phyloP scores from a whole-genome alignment of 257 asterid species.

The Solanum piurae region DNA sequence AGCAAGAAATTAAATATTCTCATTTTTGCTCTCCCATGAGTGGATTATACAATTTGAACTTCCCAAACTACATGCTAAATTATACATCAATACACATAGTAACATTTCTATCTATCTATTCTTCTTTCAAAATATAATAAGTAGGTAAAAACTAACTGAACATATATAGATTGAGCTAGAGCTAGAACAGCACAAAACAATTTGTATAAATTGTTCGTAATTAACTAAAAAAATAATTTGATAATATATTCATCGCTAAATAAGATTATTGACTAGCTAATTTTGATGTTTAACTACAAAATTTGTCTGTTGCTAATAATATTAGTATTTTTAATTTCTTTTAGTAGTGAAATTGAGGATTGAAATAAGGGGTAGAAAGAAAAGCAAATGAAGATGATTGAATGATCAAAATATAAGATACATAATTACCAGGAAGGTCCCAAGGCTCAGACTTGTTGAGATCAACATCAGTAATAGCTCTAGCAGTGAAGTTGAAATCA shows the following conservation, averaged over 20 bases:
- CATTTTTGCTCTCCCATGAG: neutral
- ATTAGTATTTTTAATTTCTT: too few species aligned
- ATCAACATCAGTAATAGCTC: slow-evolving; percentile 61
- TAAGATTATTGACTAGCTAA: neutral
- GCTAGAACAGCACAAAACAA: neutral
- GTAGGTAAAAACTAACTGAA: neutral
- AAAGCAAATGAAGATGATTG: neutral
- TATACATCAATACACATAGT: neutral
- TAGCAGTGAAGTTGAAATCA: slow-evolving; percentile 39
- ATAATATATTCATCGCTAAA: neutral
- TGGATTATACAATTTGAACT: neutral
- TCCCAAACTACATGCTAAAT: neutral
- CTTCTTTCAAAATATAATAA: too few species aligned
- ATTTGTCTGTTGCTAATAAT: neutral
- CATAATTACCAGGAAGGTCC: slow-evolving; percentile 81
- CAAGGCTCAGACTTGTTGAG: slow-evolving; percentile 78
- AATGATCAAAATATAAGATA: neutral
- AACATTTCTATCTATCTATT: neutral
- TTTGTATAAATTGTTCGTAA: neutral
- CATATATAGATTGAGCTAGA: neutral
- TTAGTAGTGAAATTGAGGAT: neutral
- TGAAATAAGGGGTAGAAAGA: neutral
- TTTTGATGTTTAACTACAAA: neutral
- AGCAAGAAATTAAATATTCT: neutral
- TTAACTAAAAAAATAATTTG: neutral